Evolutionary conservation across 1,284 basidiomycete genomes (phyloP).

Genomic region (Abortiporus biennis): DNA sequence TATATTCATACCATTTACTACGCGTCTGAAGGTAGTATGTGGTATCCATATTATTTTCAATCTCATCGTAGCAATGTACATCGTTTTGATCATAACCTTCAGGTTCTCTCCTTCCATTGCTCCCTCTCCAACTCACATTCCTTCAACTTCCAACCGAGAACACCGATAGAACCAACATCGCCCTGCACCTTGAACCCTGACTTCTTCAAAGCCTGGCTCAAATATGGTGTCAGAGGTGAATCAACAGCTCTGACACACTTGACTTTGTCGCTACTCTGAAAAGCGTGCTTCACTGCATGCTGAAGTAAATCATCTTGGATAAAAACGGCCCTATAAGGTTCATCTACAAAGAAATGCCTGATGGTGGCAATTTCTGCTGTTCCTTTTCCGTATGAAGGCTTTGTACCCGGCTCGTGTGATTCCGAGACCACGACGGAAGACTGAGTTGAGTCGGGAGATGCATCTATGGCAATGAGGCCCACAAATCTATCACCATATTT

Average conservation of each 20-base stretch:
- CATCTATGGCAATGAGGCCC: slow-evolving; percentile 69
- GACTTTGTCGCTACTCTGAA: slow-evolving; percentile 36
- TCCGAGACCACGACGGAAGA: slow-evolving; percentile 20
- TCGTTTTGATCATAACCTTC: not conserved
- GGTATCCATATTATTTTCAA: too few species aligned
- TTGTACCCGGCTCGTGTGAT: slow-evolving; percentile 15
- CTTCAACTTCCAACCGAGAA: slow-evolving; percentile 7
- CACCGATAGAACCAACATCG: not conserved
- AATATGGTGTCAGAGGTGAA: slow-evolving; percentile 47
- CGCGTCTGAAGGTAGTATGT: too few species aligned
- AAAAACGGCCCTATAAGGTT: slow-evolving; percentile 47
- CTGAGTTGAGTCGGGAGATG: slow-evolving; percentile 33
- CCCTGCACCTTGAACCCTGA: slow-evolving; percentile 39
- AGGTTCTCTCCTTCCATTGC: not conserved
- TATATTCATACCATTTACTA: too few species aligned
- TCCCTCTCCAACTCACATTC: not conserved
- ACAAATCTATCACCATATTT: slow-evolving; percentile 55
- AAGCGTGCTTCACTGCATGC: slow-evolving; percentile 53
- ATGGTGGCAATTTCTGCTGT: slow-evolving; percentile 52
- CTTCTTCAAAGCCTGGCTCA: slow-evolving; percentile 37
- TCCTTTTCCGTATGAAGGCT: slow-evolving; percentile 21
- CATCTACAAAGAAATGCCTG: slow-evolving; percentile 72
- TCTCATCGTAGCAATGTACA: too few species aligned
- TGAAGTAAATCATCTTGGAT: slow-evolving; percentile 64
- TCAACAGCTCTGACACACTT: slow-evolving; percentile 39